Evolutionary conservation across 1,139 yeast species (phyloP), one percentile per base, ranked within the genome.

Genomic region (Suhomyces coccinellae): DNA sequence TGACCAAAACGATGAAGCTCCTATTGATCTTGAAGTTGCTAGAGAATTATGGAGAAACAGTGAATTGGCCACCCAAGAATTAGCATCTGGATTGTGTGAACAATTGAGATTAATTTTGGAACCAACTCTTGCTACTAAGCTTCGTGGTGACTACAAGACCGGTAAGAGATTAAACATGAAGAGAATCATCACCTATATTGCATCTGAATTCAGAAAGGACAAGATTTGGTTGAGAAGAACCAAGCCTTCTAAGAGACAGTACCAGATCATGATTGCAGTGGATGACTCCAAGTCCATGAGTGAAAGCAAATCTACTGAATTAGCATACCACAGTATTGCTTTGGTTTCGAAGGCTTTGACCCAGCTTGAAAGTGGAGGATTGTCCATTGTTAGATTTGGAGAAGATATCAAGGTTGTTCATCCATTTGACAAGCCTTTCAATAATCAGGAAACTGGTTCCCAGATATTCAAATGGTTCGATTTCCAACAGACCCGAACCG

Each of bases 251-350:
- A 93, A 95, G 70, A 83, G 99, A 58, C 95, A 91, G 63, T 95
- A 93, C 66, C 99, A 95, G 70, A 87, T 95, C 52, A 88, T 95
- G 97, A 87, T 95, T 54, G 93, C 99, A 0, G 88, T 95, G 40
- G 99, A 95, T 69, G 97, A 95, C 63, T 93, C 99, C 37, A 90
- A 89, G 64, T 91, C 98, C 0, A 95, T 95, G 99, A 82, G 93
- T 48, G 98, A 93, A 65, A 87, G 97, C 30, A 83, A 84, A 54
- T 84, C 96, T 24, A 93, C 89, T 17, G 88, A 87, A 56, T 75
- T 95, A 51, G 98, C 99, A 0, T 90, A 90, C 78, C 91, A 93
- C 59, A 86, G 96, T 59, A 88, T 95, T 59, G 95, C 98, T 3
- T 75, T 95, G 44, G 99, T 95, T 3, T 84, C 97, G 3, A 91